Conservation (phyloP, 306 rosid species). For the Prunus dulcis region DNA sequence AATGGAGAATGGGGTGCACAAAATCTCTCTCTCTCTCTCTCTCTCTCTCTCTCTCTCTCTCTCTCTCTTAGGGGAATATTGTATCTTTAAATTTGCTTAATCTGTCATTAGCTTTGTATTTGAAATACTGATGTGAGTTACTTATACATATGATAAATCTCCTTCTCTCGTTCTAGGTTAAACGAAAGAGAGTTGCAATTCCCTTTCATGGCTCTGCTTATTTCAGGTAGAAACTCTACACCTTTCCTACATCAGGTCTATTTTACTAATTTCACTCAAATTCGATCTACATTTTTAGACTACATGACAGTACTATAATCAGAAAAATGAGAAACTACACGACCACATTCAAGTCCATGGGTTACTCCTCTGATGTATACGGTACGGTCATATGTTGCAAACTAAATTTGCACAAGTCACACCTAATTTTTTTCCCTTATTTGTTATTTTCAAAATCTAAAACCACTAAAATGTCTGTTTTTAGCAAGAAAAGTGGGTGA, state of each 20-base stretch:
- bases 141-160: slow-evolving; percentile 19
- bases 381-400: neutral
- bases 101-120: neutral
- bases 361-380: neutral
- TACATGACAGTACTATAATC: neutral
- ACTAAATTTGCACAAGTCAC: neutral
- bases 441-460: neutral
- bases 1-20: neutral
- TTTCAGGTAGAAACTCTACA: slow-evolving; percentile 55
- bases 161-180: slow-evolving; percentile 49
- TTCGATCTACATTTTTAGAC: neutral
- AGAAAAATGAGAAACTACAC: neutral
- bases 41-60: neutral
- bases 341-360: neutral
- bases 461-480: neutral
- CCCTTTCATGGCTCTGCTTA: slow-evolving; percentile 89
- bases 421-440: neutral
- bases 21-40: neutral
- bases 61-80: neutral
- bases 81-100: neutral
- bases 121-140: slow-evolving; percentile 10
- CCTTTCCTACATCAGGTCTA: slow-evolving; percentile 1
- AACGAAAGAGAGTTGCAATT: slow-evolving; percentile 70
- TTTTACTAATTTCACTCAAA: neutral
- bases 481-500: neutral